Evolutionary conservation across 352 stramenopile species (phyloP).

Genomic region (Globisporangium takayamanum): DNA sequence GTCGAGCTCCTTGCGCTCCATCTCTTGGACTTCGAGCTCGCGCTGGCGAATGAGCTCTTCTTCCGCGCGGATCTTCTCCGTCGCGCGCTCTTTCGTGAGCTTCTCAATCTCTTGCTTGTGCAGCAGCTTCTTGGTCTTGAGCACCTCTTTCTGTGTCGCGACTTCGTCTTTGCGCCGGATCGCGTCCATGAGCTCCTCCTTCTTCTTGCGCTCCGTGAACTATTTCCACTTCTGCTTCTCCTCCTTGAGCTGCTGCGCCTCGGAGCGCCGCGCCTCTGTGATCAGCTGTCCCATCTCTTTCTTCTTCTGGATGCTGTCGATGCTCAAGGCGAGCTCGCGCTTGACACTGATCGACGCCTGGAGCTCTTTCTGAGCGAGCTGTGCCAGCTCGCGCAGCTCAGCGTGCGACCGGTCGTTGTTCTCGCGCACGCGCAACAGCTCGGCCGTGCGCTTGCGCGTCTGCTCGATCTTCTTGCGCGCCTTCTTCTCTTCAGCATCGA

Average conservation of each 20-base stretch:
- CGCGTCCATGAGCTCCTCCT: slow-evolving; percentile 53
- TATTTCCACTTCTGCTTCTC: slow-evolving; percentile 79
- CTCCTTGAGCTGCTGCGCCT: slow-evolving; percentile 75
- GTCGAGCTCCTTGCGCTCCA: slow-evolving; percentile 77
- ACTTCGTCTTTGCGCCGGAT: slow-evolving; percentile 71
- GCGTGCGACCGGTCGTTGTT: slow-evolving; percentile 57
- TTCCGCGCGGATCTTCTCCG: slow-evolving; percentile 57
- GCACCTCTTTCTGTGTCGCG: slow-evolving; percentile 53
- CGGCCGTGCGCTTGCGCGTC: slow-evolving; percentile 57
- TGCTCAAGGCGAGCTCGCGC: slow-evolving; percentile 68
- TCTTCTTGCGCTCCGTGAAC: slow-evolving; percentile 56
- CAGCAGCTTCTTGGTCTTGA: slow-evolving; percentile 58
- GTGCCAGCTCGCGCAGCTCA: slow-evolving; percentile 52
- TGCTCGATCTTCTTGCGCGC: slow-evolving; percentile 86
- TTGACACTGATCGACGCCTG: slow-evolving; percentile 68
- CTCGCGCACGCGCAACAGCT: slow-evolving; percentile 63
- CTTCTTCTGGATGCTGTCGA: slow-evolving; percentile 78
- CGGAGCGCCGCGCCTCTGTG: slow-evolving; percentile 49
- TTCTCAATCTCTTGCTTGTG: slow-evolving; percentile 73
- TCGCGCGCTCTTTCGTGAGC: slow-evolving; percentile 48
- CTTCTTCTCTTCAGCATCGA: slow-evolving; percentile 77
- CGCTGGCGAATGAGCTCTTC: slow-evolving; percentile 53
- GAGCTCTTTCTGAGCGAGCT: slow-evolving; percentile 50
- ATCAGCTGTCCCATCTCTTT: slow-evolving; percentile 68
- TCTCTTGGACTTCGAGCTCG: slow-evolving; percentile 68